A percentile compares a stretch with the other conserved stretches of the same genome.
Conservation (phyloP, 169 alveolate species). For the Cryptosporidium bovis region DNA sequence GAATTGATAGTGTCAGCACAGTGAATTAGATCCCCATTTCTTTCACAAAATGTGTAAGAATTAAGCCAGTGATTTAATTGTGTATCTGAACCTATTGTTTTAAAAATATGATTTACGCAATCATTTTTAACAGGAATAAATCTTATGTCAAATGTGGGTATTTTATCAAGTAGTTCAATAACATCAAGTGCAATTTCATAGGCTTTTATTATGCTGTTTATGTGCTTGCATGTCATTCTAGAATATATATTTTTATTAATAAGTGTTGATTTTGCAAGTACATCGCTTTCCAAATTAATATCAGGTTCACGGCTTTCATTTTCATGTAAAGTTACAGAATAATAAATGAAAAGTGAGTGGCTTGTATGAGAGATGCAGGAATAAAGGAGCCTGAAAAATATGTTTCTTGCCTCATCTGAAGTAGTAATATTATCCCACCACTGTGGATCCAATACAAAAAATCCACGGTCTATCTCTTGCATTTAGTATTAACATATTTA, state of each 20-base stretch:
- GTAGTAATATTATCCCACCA: slow-evolving; percentile 57
- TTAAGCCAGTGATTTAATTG: slow-evolving; percentile 17
- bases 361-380: slow-evolving; percentile 55
- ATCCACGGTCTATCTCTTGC: slow-evolving; percentile 44
- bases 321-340: slow-evolving; percentile 31
- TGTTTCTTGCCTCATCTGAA: slow-evolving; percentile 17
- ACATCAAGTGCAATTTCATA: slow-evolving; percentile 72
- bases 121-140: slow-evolving; percentile 61
- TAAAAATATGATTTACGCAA: slow-evolving; percentile 34
- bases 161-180: slow-evolving; percentile 36
- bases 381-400: slow-evolving; percentile 29
- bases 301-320: background rate
- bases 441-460: slow-evolving; percentile 31
- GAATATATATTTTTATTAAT: background rate
- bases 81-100: slow-evolving; percentile 23
- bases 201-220: slow-evolving; percentile 56
- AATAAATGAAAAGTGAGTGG: slow-evolving; percentile 48
- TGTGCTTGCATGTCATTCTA: slow-evolving; percentile 38
- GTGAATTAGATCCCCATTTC: slow-evolving; percentile 28
- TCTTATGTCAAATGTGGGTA: slow-evolving; percentile 68
- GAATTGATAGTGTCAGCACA: slow-evolving; percentile 39
- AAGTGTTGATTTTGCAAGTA: background rate
- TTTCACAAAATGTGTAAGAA: slow-evolving; percentile 41
- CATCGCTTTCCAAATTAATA: too few relatives aligned
- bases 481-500: slow-evolving; percentile 36